A percentile compares a stretch with the other conserved stretches of the same genome.
Conservation (phyloP, 805 yeast genomes). For the Phaffomyces antillensis region DNA sequence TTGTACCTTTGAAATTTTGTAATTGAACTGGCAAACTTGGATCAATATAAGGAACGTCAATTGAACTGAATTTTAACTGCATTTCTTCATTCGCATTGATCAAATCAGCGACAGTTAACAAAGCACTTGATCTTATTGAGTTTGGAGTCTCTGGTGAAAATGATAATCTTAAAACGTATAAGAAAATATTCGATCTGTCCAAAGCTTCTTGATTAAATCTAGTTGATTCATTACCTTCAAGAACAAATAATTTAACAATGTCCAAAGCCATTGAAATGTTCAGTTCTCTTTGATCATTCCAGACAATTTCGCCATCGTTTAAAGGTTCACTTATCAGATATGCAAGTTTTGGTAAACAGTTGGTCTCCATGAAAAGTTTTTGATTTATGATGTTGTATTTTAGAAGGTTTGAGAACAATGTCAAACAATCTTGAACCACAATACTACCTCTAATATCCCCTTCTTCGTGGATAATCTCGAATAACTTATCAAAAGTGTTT, state of each 20-base stretch:
- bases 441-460: conserved; percentile 87
- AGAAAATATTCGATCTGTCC: conserved; percentile 52
- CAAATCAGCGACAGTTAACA: conserved; percentile 71
- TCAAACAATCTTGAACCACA: conserved; percentile 85
- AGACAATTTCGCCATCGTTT: conserved; percentile 40
- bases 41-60: conserved; percentile 90
- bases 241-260: conserved; percentile 64
- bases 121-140: conserved; percentile 56
- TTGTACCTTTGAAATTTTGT: conserved; percentile 25
- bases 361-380: conserved; percentile 78
- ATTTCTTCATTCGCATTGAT: conserved; percentile 58
- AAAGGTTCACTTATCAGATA: conserved; percentile 57
- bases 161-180: conserved; percentile 60
- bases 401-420: conserved; percentile 63
- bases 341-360: conserved; percentile 62
- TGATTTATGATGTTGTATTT: conserved; percentile 87
- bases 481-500: conserved; percentile 77
- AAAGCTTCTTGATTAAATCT: conserved; percentile 53
- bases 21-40: conserved; percentile 45
- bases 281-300: conserved; percentile 71
- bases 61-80: conserved; percentile 65
- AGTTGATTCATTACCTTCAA: conserved; percentile 65
- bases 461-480: conserved; percentile 74
- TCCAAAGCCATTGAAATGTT: conserved; percentile 65
- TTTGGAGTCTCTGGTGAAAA: conserved; percentile 63